Conservation (phyloP, 352 stramenopile species). For the Pythium dissotocum region DNA sequence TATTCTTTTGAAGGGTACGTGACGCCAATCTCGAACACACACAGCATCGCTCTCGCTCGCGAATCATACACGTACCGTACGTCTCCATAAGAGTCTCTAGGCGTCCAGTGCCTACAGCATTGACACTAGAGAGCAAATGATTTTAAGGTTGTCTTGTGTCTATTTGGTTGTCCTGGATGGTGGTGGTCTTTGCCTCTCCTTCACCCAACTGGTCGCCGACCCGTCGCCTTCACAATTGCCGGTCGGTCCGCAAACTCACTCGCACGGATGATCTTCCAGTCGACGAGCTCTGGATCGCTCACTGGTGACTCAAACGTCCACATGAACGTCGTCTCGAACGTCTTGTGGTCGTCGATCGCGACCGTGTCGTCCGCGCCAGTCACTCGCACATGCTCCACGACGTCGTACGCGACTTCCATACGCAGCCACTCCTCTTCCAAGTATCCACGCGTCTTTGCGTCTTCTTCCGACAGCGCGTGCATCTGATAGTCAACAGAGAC, state of each 20-base stretch:
- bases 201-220: conserved; percentile 16
- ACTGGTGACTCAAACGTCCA: conserved; percentile 67
- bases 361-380: neutral
- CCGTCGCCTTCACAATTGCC: conserved; percentile 21
- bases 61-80: too few relatives aligned
- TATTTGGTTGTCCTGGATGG: neutral
- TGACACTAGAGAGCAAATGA: too few relatives aligned
- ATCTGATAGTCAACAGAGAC: conserved; percentile 49
- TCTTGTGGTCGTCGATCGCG: conserved; percentile 44
- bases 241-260: conserved; percentile 34
- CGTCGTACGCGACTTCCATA: conserved; percentile 46
- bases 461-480: conserved; percentile 20
- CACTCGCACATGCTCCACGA: conserved; percentile 46
- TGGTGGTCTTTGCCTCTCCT: too few relatives aligned
- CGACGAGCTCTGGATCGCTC: conserved; percentile 32
- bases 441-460: conserved; percentile 23
- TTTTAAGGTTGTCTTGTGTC: too few relatives aligned
- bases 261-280: conserved; percentile 46
- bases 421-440: conserved; percentile 48
- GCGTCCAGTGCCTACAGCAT: too few relatives aligned
- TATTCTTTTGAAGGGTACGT: too few relatives aligned
- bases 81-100: too few relatives aligned
- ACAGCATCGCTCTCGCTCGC: too few relatives aligned
- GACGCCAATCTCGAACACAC: too few relatives aligned
- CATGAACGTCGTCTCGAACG: conserved; percentile 46